phyloP scores from a whole-genome alignment of 73 alveolate species.

The Tetrahymena borealis region DNA sequence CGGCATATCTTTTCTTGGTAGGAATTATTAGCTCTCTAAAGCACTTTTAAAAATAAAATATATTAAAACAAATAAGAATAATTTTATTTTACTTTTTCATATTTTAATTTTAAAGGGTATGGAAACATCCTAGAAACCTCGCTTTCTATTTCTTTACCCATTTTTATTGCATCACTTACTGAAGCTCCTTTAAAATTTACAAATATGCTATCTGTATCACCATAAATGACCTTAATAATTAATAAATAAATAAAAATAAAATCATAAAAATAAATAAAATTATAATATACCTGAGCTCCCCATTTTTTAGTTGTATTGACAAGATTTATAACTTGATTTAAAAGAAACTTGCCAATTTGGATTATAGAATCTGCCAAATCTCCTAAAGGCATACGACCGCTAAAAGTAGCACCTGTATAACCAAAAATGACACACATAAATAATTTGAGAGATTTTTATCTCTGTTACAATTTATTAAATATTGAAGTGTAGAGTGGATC shows the following conservation, averaged over 20 bases:
- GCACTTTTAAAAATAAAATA: not conserved
- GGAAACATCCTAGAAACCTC: slow-evolving; percentile 70
- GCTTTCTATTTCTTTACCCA: slow-evolving; percentile 64
- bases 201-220: slow-evolving; percentile 87
- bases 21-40: slow-evolving; percentile 32
- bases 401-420: slow-evolving; percentile 89
- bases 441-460: slow-evolving; percentile 77
- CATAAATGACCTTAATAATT: slow-evolving; percentile 82
- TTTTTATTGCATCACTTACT: slow-evolving; percentile 64
- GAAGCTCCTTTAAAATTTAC: slow-evolving; percentile 60
- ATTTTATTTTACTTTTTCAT: slow-evolving; percentile 70
- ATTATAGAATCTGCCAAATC: slow-evolving; percentile 80
- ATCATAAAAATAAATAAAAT: no score
- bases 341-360: slow-evolving; percentile 60
- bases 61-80: slow-evolving; percentile 18
- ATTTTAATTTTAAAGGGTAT: slow-evolving; percentile 82
- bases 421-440: slow-evolving; percentile 87
- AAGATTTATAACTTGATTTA: slow-evolving; percentile 52
- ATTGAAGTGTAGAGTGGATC: slow-evolving; percentile 55
- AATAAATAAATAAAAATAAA: no score
- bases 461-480: slow-evolving; percentile 68
- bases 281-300: slow-evolving; percentile 20
- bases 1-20: slow-evolving; percentile 83
- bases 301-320: slow-evolving; percentile 51
- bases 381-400: slow-evolving; percentile 91